These are phyloP conservation scores for Aspergillus baeticus DNA, from an alignment of 495 filamentous ascomycete species.

Conservation along the genomic window DNA sequence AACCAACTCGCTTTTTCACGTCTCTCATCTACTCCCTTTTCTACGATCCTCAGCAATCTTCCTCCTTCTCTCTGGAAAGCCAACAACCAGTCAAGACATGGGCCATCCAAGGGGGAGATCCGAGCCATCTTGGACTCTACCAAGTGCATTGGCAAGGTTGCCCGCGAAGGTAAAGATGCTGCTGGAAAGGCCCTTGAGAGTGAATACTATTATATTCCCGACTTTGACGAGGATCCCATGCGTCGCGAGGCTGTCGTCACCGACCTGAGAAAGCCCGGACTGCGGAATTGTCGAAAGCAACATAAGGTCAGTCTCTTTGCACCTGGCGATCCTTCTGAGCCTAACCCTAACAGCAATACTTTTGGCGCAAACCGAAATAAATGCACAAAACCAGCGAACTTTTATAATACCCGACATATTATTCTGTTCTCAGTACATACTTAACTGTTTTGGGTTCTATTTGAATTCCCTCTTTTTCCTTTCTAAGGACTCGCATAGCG, in stretches of 20 bases:
- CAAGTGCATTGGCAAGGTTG: conserved; percentile 80
- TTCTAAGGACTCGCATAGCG: conserved; percentile 44
- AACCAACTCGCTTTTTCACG: conserved; percentile 98
- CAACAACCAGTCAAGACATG: conserved; percentile 40
- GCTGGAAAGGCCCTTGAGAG: conserved; percentile 91
- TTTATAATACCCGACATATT: conserved; percentile 13
- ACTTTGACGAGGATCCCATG: conserved; percentile 77
- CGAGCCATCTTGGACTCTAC: conserved; percentile 68
- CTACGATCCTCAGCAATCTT: conserved; percentile 80
- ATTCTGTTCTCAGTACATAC: conserved; percentile 43
- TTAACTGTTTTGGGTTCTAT: conserved; percentile 28
- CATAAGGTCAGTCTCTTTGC: conserved; percentile 74
- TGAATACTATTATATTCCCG: conserved; percentile 97
- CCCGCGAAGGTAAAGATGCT: conserved; percentile 90
- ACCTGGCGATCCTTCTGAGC: conserved; percentile 2
- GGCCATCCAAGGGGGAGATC: conserved; percentile 60
- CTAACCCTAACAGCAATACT: conserved; percentile 73
- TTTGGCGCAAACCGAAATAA: conserved; percentile 79
- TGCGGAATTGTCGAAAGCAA: conserved; percentile 85
- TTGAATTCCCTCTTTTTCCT: conserved; percentile 23
- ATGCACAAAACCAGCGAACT: conserved; percentile 7
- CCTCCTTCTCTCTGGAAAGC: conserved; percentile 60
- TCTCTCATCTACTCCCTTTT: conserved; percentile 87
- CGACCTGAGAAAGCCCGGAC: conserved; percentile 79
- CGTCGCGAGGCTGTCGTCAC: conserved; percentile 81